Evolutionary conservation across 2,329 filamentous ascomycete genomes (phyloP), one percentile per base, ranked within the genome.

Genomic region (Fusarium fracticaudum): DNA sequence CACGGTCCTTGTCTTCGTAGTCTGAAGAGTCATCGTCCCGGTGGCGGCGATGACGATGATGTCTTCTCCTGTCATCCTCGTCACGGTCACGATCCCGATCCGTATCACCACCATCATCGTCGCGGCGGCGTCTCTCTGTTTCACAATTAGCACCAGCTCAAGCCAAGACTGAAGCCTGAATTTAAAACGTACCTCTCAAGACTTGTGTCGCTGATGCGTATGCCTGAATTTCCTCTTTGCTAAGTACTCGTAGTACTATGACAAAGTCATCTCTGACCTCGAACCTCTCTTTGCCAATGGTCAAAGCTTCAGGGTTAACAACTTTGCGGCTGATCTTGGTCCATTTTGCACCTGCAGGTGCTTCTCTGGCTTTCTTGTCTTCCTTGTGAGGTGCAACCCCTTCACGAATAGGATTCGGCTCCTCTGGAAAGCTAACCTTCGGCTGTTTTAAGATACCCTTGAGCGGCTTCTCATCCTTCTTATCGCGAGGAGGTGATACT

Each of bases 331-430:
- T 94, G 79, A 98, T 95, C 85, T 96, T 97, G 53, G 95, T 98
- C 95, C 95, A 98, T 62, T 94, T 90, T 40, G 95, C 95, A 65
- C 93, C 93, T 0, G 91, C 84, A 1, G 93, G 93, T 38, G 94
- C 93, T 44, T 94, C 92, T 78, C 89, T 90, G 51, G 87, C 64
- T 80, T 91, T 91, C 81, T 92, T 91, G 55, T 94, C 91, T 80
- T 97, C 94, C 83, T 97, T 98, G 79, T 97, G 90, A n/a, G 95
- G 95, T 5, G 95, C 95, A 12, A 98, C 96, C 22, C 95, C 96
- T 81, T 98, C 96, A 26, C 95, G 90, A 41, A 97, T 88, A 1
- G 94, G 92, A 74, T 95, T 92, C 2, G 91, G 90, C 71, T 98
- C 93, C 79, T 98, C 95, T 0, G 96, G 96, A 78, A 98, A 98